Evolutionary conservation across 192 early-diverging fungal genomes (phyloP).

Genomic region (Podila clonocystis): DNA sequence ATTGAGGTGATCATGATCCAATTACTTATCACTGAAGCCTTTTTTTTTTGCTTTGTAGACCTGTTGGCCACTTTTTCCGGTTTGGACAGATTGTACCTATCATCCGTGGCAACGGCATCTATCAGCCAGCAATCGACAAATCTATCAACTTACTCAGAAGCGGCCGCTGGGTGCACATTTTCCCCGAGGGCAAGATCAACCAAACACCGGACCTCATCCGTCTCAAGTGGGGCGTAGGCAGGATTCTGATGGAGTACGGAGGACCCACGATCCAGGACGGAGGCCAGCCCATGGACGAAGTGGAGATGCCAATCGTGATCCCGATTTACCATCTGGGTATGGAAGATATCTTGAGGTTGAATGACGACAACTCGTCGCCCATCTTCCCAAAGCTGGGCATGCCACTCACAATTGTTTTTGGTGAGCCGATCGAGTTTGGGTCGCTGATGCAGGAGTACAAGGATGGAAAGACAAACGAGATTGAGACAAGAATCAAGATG

Average conservation of each 20-base stretch:
- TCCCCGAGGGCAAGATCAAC: constrained; percentile 84
- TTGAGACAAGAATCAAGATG: constrained; percentile 61
- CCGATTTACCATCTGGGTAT: constrained; percentile 59
- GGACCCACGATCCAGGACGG: constrained; percentile 76
- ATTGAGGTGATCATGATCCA: neutral
- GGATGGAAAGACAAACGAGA: constrained; percentile 57
- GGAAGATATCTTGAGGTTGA: constrained; percentile 67
- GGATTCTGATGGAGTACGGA: constrained; percentile 83
- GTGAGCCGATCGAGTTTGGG: constrained; percentile 78
- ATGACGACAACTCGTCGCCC: constrained; percentile 55
- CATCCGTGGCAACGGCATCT: constrained; percentile 84
- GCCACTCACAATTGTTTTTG: constrained; percentile 71
- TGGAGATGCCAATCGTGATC: constrained; percentile 49
- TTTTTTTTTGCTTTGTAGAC: constrained; percentile 26
- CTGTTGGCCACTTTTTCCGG: constrained; percentile 70
- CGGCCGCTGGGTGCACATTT: constrained; percentile 90
- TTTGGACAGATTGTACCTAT: constrained; percentile 86
- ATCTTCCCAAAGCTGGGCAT: constrained; percentile 63
- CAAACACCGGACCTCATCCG: constrained; percentile 64
- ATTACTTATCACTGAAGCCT: too few relatives aligned
- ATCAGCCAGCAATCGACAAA: constrained; percentile 86
- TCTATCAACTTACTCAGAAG: constrained; percentile 74
- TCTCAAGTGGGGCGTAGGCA: constrained; percentile 90
- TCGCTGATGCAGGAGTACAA: constrained; percentile 66
- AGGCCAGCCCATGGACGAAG: constrained; percentile 63